Evolutionary conservation across 73 alveolate genomes (phyloP).

Genomic region (Uronychia binucleata): DNA sequence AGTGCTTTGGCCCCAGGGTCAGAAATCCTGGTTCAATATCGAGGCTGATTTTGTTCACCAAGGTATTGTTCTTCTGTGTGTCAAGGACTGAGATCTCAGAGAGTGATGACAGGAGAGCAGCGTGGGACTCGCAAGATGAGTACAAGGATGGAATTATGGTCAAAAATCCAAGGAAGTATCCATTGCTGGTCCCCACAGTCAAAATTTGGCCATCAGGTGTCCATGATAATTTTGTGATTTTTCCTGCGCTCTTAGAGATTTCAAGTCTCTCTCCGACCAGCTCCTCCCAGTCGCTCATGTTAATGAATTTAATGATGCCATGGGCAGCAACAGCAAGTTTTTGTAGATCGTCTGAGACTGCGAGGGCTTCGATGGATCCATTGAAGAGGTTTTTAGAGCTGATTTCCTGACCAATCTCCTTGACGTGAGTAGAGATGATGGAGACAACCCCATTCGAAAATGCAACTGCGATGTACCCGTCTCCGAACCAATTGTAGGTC

Average conservation of each 20-base stretch:
- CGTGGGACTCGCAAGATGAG: constrained; percentile 57
- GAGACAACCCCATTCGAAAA: constrained; percentile 93
- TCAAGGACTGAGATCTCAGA: constrained; percentile 73
- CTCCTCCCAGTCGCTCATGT: constrained; percentile 84
- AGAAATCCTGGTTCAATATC: constrained; percentile 80
- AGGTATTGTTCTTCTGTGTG: constrained; percentile 55
- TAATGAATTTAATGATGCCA: constrained; percentile 76
- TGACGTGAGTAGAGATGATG: constrained; percentile 81
- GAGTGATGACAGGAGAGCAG: constrained; percentile 73
- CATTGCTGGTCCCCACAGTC: constrained; percentile 85
- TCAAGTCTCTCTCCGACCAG: constrained; percentile 68
- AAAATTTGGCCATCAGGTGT: constrained; percentile 95
- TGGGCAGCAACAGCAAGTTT: constrained; percentile 96
- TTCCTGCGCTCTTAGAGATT: constrained; percentile 77
- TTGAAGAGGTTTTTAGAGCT: constrained; percentile 71
- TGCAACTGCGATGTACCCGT: constrained; percentile 90
- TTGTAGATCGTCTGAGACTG: constrained; percentile 75
- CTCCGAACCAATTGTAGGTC: constrained; percentile 92
- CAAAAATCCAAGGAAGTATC: constrained; percentile 80
- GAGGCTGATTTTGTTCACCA: constrained; percentile 45
- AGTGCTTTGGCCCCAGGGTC: constrained; percentile 75
- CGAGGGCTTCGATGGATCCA: constrained; percentile 85
- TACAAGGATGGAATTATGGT: constrained; percentile 80
- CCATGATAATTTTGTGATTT: constrained; percentile 90
- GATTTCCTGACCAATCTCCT: constrained; percentile 86